Conservation (phyloP, 257 asterid genomes). For the Hygrophila difformis region DNA sequence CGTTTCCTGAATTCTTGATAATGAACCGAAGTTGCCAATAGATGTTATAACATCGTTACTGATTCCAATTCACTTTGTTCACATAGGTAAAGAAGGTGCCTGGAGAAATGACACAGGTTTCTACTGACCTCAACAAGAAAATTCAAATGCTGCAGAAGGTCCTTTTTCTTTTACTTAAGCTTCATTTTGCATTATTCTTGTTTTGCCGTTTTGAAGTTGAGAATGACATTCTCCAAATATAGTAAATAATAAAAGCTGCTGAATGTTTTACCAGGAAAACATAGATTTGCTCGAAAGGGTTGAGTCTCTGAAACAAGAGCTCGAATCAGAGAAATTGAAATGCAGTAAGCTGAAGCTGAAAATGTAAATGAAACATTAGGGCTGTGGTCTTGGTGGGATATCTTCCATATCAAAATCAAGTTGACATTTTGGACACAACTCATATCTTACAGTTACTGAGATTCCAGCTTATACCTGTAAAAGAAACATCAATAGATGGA, state of each 20-base stretch:
- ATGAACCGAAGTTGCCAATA: no score
- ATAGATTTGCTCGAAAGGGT: conserved; percentile 66
- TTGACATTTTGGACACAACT: no score
- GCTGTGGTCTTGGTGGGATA: no score
- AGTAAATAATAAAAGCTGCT: neutral
- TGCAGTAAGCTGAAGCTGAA: conserved; percentile 56
- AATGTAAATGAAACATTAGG: no score
- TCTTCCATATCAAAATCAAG: no score
- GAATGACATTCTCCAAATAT: neutral
- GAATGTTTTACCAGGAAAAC: conserved; percentile 63
- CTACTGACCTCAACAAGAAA: conserved; percentile 27
- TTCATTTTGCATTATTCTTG: neutral
- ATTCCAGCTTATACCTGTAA: no score
- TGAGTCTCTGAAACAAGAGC: conserved; percentile 76
- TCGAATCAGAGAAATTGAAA: conserved; percentile 62
- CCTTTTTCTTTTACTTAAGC: conserved; percentile 5
- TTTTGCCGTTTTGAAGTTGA: neutral
- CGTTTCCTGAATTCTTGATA: no score
- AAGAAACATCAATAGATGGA: no score
- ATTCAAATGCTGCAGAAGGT: conserved; percentile 76
- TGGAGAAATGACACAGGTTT: conserved; percentile 16
- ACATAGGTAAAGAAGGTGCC: neutral
- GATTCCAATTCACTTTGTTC: no score
- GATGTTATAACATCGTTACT: no score
- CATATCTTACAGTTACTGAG: no score